Base-by-base conservation (phyloP, 116 monocot genomes). In the Iris pallida region DNA sequence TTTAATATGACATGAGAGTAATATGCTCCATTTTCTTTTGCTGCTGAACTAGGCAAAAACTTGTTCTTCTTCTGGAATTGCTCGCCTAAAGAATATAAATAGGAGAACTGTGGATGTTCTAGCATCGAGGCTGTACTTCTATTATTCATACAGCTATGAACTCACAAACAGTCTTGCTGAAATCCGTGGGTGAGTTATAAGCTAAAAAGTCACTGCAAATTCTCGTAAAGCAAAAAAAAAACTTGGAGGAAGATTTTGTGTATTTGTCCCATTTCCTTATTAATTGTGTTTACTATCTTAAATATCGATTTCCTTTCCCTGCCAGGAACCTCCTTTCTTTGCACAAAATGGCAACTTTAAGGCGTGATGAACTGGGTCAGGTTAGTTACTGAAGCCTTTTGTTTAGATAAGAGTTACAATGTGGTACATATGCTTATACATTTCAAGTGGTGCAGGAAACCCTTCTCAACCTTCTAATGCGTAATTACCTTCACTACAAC, bases 401-500 rank as follows among this genome's bases (percentile, higher is more conserved):
- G 18, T 51, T 16, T 40, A 46, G 49, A 48, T n/a, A n/a, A n/a
- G n/a, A n/a, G n/a, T n/a, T n/a, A n/a, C n/a, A n/a, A n/a, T n/a
- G n/a, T n/a, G n/a, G n/a, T n/a, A n/a, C n/a, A n/a, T n/a, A n/a
- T n/a, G n/a, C n/a, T n/a, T n/a, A n/a, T n/a, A n/a, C n/a, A n/a
- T n/a, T n/a, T n/a, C n/a, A n/a, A n/a, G n/a, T n/a, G 5, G 4
- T 71, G 66, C 87, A 94, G 94, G 94, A 94, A 71, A 94, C 94
- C 10, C 87, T 94, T 65, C 81, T 94, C n/a, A 94, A 94, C 63
- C 76, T 94, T 57, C 76, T 94, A 16, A 90, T 94, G 64, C 94
- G 90, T 65, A 94, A 94, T 76, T 94, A 94, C 56, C 94, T 94
- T 40, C 94, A 94, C 51, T 90, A 94, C 76, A 94, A 94, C 74